Base-by-base conservation (phyloP, 2,329 filamentous ascomycete genomes). In the Ilyonectria sp. region DNA sequence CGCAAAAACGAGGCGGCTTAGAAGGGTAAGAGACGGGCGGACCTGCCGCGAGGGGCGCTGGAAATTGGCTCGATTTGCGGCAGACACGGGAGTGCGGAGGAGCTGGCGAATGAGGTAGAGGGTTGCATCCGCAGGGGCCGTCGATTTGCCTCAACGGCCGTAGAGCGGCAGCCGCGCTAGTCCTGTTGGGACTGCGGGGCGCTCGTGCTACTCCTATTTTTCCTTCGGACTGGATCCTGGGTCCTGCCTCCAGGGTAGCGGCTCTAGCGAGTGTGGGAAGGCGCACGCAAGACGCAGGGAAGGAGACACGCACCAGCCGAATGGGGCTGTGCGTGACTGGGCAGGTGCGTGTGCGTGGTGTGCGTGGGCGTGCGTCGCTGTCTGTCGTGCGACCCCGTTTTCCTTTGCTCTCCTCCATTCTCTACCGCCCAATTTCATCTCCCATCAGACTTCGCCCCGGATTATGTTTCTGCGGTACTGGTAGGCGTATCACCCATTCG, bases 371-470 rank as follows among this genome's bases (percentile, higher is more conserved):
- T 43, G 56, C 46, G 59, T 56, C 58, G 50, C 43, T 17, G 3
- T 37, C 50, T 53, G 63, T 66, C 63, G 63, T 66, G 44, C 63
- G 58, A 61, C 58, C 57, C 58, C 52, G 57, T 66, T 66, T 65
- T 46, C 57, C 43, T 40, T 57, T 53, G 47, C 54, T 52, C 60
- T 37, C 52, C 54, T 52, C 59, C 44, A 35, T 60, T 60, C 56
- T 46, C 52, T 37, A 9, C 44, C 50, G 9, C n/a, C n/a, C 40
- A 61, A 66, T 57, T 61, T 61, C 63, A 60, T 35, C 52, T 57
- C 57, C n/a, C 57, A 60, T 57, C 63, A 60, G 54, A 65, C 57
- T 50, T 65, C 55, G 54, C 54, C 55, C 60, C 52, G 43, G 50
- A 55, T 55, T 49, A 65, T 66, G 52, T 40, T 61, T 56, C 63